Conservation (phyloP, 148 eudicot genomes). For the Chenopodium suecicum region DNA sequence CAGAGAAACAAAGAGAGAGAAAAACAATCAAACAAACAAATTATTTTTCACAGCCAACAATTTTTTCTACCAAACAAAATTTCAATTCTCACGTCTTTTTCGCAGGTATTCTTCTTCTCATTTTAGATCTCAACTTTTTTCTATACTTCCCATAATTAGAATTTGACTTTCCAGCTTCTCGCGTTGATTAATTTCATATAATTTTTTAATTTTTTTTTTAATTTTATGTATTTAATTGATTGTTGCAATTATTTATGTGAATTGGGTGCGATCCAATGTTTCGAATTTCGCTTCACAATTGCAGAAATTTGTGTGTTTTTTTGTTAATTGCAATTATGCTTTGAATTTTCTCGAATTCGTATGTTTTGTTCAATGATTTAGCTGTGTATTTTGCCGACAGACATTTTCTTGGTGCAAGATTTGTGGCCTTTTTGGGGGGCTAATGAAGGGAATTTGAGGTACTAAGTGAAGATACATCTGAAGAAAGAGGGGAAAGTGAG, state of each 20-base stretch:
- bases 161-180: slow-evolving; percentile 1
- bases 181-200: neutral
- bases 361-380: slow-evolving; percentile 23
- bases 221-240: neutral
- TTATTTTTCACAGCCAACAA: neutral
- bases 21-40: neutral
- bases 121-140: slow-evolving; percentile 13
- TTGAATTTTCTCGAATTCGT: slow-evolving; percentile 3
- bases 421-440: slow-evolving; percentile 25
- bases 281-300: slow-evolving; percentile 16
- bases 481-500: slow-evolving; percentile 1
- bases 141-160: neutral
- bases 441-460: slow-evolving; percentile 23
- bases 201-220: neutral
- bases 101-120: slow-evolving; percentile 14
- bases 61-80: neutral
- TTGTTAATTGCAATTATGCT: neutral
- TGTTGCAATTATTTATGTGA: slow-evolving; percentile 2
- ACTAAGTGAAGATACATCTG: neutral
- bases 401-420: slow-evolving; percentile 17
- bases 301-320: neutral
- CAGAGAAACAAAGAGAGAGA: neutral
- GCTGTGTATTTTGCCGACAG: slow-evolving; percentile 28
- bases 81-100: neutral
- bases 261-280: slow-evolving; percentile 27